Percentiles rank a stretch among this genome's conserved stretches.
These are phyloP conservation scores for Phaeosphaeriaceae sp. DNA, from an alignment of 2,329 filamentous ascomycete genomes.

Conservation along the genomic window DNA sequence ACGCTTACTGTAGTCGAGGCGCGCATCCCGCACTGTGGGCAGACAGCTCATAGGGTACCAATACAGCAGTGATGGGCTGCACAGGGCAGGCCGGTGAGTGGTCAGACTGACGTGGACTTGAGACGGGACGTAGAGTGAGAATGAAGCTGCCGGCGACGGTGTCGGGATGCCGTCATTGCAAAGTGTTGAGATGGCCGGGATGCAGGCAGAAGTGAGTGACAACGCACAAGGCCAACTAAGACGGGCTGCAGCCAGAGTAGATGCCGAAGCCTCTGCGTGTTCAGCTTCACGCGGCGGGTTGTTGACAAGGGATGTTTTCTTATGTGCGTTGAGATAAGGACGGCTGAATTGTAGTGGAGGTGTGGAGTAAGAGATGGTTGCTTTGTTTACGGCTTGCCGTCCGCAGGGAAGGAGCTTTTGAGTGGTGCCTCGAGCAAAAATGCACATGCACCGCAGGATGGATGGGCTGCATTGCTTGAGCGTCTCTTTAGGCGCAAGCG, in stretches of 20 bases:
- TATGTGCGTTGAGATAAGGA: not conserved
- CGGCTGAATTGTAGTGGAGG: not conserved
- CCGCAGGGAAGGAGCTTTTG: not conserved
- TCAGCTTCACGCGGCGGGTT: not conserved
- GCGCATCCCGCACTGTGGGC: constrained; percentile 37
- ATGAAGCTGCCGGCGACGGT: constrained; percentile 12
- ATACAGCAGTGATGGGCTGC: constrained; percentile 7
- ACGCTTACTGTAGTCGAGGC: constrained; percentile 13
- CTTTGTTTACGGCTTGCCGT: not conserved
- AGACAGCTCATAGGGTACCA: constrained; percentile 47
- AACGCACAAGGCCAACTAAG: not conserved
- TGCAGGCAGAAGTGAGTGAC: constrained; percentile 11
- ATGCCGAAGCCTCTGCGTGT: not conserved
- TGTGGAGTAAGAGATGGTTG: not conserved
- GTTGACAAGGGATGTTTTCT: not conserved
- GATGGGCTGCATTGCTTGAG: not conserved
- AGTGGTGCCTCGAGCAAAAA: not conserved
- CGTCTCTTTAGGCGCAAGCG: not conserved
- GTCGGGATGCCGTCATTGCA: constrained; percentile 10
- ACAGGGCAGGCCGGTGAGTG: constrained; percentile 26
- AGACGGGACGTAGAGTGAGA: constrained; percentile 2
- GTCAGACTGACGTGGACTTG: constrained; percentile 29
- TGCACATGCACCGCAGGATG: not conserved
- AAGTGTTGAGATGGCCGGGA: constrained; percentile 2
- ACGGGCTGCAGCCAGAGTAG: not conserved